Evolutionary conservation across 2,329 filamentous ascomycete species (phyloP).

Genomic region (Penicillium sp.): DNA sequence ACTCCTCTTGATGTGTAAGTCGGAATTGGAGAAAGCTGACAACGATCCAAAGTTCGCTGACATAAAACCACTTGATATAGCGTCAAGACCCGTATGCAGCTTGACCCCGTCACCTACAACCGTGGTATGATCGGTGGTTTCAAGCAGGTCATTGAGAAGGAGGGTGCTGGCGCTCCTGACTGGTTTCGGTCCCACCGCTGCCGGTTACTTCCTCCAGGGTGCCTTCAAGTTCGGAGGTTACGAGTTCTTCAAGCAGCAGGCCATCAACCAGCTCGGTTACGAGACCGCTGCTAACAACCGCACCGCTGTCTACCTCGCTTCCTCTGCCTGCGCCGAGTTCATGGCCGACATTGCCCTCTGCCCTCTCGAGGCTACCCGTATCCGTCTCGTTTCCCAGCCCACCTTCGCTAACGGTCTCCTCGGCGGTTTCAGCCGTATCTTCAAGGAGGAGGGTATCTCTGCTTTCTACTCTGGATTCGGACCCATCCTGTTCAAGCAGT

Average conservation of each 20-base stretch:
- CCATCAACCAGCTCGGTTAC: slow-evolving; percentile 72
- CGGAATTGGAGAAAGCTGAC: background rate
- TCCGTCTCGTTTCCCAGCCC: slow-evolving; percentile 84
- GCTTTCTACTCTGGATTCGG: slow-evolving; percentile 91
- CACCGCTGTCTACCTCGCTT: slow-evolving; percentile 72
- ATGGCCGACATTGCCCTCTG: slow-evolving; percentile 66
- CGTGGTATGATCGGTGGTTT: slow-evolving; percentile 79
- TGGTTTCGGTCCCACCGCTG: slow-evolving; percentile 76
- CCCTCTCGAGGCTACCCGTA: slow-evolving; percentile 88
- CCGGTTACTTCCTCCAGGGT: slow-evolving; percentile 91
- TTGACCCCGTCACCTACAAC: slow-evolving; percentile 87
- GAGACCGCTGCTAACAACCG: slow-evolving; percentile 74
- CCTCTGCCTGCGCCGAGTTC: slow-evolving; percentile 58
- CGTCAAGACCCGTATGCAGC: slow-evolving; percentile 94
- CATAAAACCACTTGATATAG: slow-evolving; percentile 43
- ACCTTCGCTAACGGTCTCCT: slow-evolving; percentile 76
- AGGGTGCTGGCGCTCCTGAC: slow-evolving; percentile 80
- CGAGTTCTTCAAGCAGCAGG: slow-evolving; percentile 93
- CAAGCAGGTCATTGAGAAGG: slow-evolving; percentile 74
- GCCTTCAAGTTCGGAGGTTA: slow-evolving; percentile 93
- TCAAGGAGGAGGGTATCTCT: slow-evolving; percentile 73
- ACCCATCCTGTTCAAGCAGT: slow-evolving; percentile 80
- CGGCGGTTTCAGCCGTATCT: slow-evolving; percentile 75
- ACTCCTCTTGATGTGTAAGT: slow-evolving; percentile 99
- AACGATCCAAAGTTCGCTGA: slow-evolving; percentile 5